Conservation (phyloP, 352 stramenopile genomes). For the Phytopythium montanum region DNA sequence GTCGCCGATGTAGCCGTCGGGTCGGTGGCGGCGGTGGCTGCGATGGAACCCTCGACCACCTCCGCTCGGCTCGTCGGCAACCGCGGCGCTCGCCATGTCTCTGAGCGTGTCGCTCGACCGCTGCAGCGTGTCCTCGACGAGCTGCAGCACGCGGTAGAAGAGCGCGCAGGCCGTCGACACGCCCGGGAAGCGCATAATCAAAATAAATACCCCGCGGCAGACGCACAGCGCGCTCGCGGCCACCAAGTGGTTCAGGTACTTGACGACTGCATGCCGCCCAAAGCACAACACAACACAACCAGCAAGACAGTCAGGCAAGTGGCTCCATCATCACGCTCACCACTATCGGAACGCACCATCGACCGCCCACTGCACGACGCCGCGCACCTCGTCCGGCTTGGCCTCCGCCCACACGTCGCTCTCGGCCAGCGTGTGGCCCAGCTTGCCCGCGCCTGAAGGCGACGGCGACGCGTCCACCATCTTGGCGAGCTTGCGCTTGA, state of each 20-base stretch:
- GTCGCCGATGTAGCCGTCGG: conserved; percentile 63
- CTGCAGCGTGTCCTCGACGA: conserved; percentile 62
- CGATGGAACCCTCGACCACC: conserved; percentile 24
- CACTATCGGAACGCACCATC: conserved; percentile 16
- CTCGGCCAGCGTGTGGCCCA: conserved; percentile 51
- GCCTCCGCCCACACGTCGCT: conserved; percentile 48
- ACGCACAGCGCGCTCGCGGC: conserved; percentile 41
- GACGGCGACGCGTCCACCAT: conserved; percentile 59
- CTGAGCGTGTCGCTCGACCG: conserved; percentile 23
- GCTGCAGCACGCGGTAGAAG: conserved; percentile 63
- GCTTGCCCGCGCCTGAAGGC: conserved; percentile 17
- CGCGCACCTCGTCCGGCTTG: conserved; percentile 57
- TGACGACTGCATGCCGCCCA: conserved; percentile 21
- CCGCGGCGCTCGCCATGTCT: conserved; percentile 30
- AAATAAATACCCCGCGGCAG: conserved; percentile 67
- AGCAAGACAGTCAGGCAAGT: not conserved
- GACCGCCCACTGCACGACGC: conserved; percentile 67
- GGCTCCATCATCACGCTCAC: not conserved
- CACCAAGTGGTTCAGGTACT: conserved; percentile 56
- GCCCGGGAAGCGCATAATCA: conserved; percentile 72
- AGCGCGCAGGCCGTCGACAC: conserved; percentile 65
- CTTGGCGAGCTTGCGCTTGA: conserved; percentile 61
- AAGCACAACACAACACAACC: not conserved
- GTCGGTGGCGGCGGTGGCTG: conserved; percentile 23
- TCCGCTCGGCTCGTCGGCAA: conserved; percentile 6